Conservation (phyloP, 768 basidiomycete genomes). For the Rubroboletus satanas region DNA sequence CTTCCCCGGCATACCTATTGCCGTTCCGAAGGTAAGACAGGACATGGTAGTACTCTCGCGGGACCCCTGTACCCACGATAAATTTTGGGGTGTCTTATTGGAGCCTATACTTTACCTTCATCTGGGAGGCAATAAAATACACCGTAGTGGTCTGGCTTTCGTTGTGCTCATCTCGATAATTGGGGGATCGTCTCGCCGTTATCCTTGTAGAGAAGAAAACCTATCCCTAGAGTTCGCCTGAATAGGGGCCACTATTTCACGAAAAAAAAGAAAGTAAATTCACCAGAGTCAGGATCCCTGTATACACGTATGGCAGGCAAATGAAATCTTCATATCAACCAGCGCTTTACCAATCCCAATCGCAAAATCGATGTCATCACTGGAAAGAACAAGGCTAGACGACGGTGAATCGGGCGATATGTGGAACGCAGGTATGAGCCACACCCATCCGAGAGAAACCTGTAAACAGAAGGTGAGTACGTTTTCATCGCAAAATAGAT, state of each 20-base stretch:
- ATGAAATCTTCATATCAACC: constrained; percentile 59
- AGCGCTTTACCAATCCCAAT: constrained; percentile 67
- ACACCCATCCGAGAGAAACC: constrained; percentile 80
- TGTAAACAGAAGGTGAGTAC: constrained; percentile 25
- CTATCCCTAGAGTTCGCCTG: not conserved
- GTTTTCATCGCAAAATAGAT: not conserved
- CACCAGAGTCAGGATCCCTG: not conserved
- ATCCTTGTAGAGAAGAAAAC: not conserved
- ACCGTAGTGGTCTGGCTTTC: not conserved
- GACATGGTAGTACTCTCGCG: not conserved
- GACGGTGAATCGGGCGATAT: constrained; percentile 49
- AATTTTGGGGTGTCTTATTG: not conserved
- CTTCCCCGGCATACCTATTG: not conserved
- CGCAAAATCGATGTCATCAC: constrained; percentile 74
- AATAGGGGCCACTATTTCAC: not conserved
- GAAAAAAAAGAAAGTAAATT: not conserved
- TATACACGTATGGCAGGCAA: constrained; percentile 43
- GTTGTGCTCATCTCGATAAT: not conserved
- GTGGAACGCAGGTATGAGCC: constrained; percentile 85
- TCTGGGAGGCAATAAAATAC: not conserved
- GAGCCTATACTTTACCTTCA: not conserved
- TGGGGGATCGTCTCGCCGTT: not conserved
- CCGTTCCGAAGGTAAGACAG: not conserved
- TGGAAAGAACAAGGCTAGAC: constrained; percentile 41
- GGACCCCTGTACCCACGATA: not conserved